Percentiles rank a stretch among this genome's conserved stretches.
Evolutionary conservation across 2,329 filamentous ascomycete genomes (phyloP).

Genomic region (Lachnellula occidentalis): DNA sequence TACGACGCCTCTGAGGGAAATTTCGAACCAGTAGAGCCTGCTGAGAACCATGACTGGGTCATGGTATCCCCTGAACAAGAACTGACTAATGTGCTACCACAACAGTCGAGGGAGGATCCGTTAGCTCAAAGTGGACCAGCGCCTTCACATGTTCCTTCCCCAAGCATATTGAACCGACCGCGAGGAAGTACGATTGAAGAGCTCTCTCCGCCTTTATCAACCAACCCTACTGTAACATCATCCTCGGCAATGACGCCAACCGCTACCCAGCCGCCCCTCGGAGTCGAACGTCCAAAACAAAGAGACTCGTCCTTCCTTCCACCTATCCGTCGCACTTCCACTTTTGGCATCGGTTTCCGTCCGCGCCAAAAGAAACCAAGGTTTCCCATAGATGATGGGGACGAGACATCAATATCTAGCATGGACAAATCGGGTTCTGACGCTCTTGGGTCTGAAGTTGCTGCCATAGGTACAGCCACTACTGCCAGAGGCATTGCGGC

Average conservation of each 20-base stretch:
- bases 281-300: background rate
- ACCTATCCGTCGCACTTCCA: conserved; percentile 52
- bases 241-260: background rate
- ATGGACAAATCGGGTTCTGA: background rate
- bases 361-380: conserved; percentile 26
- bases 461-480: background rate
- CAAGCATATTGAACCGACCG: conserved; percentile 18
- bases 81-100: background rate
- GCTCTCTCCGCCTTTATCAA: background rate
- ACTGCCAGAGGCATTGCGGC: background rate
- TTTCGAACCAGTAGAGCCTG: background rate
- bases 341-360: conserved; percentile 42
- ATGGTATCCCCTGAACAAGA: conserved; percentile 16
- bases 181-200: conserved; percentile 16
- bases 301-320: conserved; percentile 43
- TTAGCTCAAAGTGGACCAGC: background rate
- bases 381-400: conserved; percentile 24
- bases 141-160: background rate
- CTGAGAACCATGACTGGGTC: conserved; percentile 21
- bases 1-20: conserved; percentile 19
- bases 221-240: background rate
- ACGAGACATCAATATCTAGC: conserved; percentile 15
- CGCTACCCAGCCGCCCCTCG: background rate
- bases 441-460: background rate
- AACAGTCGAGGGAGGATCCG: background rate